Base-by-base conservation (phyloP, 768 basidiomycete genomes). In the Leucosporidium scottii region DNA sequence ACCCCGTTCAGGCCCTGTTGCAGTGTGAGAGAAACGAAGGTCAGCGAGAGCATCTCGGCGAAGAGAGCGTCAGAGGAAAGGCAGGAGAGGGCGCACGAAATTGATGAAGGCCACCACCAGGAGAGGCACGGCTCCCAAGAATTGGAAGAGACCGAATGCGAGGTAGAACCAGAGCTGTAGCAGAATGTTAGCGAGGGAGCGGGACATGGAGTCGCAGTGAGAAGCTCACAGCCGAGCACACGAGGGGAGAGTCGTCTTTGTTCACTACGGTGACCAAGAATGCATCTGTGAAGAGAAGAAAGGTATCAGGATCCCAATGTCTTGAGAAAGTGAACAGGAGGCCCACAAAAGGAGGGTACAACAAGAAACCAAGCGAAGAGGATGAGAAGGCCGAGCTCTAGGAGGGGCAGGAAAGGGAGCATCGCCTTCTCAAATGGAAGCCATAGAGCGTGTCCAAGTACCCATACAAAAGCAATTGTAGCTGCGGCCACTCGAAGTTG, bases 61-160 rank as follows among this genome's bases (percentile, higher is more conserved):
- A 44, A 10, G 39, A 8, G 15, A 44, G 39, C 34, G n/a, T 34
- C 34, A 34, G 34, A 34, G 34, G 10, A 17, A 44, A 15, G 13
- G 39, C 3, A 17, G 15, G 39, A 9, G 51, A 15, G 51, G 5
- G 27, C 25, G 51, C 7, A 53, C 51, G 17, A 53, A 53, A 25
- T 25, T 25, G 25, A 53, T 53, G 51, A 78, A 67, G 21, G 55
- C 48, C n/a, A 67, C 34, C 5, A 48, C 54, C 47, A 79, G 59
- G n/a, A 75, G 31, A 7, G 78, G 76, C 6, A 75, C 78, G 55
- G 77, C 72, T 25, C 65, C 56, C 56, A 56, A 49, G 62, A 64
- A 47, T 4, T 48, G 54, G 61, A 67, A 67, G 55, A 67, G 60
- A 3, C 48, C 54, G 55, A 57, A 51, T 10, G 66, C 20, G 48